These are phyloP conservation scores for Penicillium sp. DNA, from an alignment of 2,329 filamentous ascomycete genomes.

Conservation along the genomic window DNA sequence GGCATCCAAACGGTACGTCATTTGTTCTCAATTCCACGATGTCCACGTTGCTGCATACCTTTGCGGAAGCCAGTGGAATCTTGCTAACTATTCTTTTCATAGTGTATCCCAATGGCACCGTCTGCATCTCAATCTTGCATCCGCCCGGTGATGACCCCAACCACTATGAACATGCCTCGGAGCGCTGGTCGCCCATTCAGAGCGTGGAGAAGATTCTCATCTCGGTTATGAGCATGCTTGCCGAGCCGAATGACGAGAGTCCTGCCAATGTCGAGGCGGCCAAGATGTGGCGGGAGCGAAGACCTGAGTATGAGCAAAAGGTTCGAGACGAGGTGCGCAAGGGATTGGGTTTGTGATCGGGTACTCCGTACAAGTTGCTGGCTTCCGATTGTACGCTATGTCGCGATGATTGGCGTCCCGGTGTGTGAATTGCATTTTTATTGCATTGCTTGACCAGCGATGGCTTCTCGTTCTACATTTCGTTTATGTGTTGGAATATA, in stretches of 20 bases:
- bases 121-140: constrained; percentile 98
- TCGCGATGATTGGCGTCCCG: constrained; percentile 24
- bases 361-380: background rate
- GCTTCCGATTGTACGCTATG: constrained; percentile 4
- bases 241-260: constrained; percentile 93
- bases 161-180: constrained; percentile 93
- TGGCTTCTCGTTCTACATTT: constrained; percentile 13
- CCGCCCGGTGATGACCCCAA: constrained; percentile 95
- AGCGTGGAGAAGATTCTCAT: constrained; percentile 97
- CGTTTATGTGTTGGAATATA: constrained; percentile 11
- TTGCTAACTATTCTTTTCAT: no score
- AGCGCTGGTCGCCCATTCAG: constrained; percentile 95
- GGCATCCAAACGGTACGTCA: constrained; percentile 81
- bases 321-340: constrained; percentile 76
- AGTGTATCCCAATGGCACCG: constrained; percentile 88
- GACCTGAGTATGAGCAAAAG: constrained; percentile 75
- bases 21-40: background rate
- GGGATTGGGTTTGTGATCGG: constrained; percentile 63
- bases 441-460: constrained; percentile 16
- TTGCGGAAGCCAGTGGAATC: no score
- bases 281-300: constrained; percentile 87
- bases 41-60: background rate
- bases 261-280: constrained; percentile 94
- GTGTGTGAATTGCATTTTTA: constrained; percentile 7
- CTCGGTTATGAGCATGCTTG: constrained; percentile 96